Base-by-base conservation (phyloP, 257 asterid genomes). In the Solanum virginianum region DNA sequence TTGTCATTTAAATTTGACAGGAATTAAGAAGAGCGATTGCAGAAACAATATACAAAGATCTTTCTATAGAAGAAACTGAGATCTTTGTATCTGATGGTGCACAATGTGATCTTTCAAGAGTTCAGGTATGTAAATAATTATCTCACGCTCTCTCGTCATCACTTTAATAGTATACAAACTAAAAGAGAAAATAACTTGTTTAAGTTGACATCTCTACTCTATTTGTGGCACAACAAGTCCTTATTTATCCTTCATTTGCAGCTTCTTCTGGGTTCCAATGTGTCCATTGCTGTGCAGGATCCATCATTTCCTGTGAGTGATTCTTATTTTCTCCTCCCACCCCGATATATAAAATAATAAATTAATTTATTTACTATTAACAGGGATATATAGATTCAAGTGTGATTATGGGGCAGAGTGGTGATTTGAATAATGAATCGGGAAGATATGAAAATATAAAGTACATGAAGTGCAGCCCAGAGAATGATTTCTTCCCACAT, bases 341-440 rank as follows among this genome's bases (percentile, higher is more conserved):
- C 26, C 77, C 15, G 49, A 7, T 57, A 18, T 18, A 57, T 12
- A 57, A 57, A 57, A 57, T 12, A 39, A 12, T 7, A 65, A 22
- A 11, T 13, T 6, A 68, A 32, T 29, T 13, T 68, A 22, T 5
- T 36, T 39, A 17, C 62, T 55, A 0, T 55, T 55, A 17, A 71
- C 98, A 95, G 99, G 99, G 98, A 15, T 95, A 95, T 68, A 83
- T 92, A 83, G 99, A 95, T 87, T 94, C 98, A 39, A 88, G 97
- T 63, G 97, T 94, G 60, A 95, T 95, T 85, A 87, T 93, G 18
- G 98, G 98, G 4, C 98, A 95, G 85, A 86, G 93, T 1, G 98
- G 99, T 32, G 92, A 92, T 59, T 88, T 86, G 20, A 92, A 90
- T 66, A 75, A 88, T 29, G 91, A 86, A 39, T 88, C 94, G 5